These are phyloP conservation scores for Coprinopsis sp. DNA, from an alignment of 768 basidiomycete genomes.

Conservation along the genomic window DNA sequence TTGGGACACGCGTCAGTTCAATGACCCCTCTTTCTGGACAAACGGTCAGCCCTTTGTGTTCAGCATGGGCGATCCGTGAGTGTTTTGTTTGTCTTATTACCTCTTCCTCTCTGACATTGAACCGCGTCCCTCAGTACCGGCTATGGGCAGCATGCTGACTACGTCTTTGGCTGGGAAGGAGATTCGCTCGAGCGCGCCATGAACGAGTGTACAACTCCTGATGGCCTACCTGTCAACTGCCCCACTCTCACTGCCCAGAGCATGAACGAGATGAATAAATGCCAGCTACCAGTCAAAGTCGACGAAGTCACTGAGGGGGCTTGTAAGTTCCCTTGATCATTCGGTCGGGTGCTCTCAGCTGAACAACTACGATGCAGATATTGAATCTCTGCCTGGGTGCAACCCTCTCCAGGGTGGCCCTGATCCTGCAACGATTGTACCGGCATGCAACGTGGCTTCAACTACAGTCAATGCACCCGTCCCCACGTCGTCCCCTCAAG, in stretches of 20 bases:
- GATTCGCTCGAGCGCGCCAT: conserved; percentile 4
- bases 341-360: neutral
- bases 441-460: conserved; percentile 1
- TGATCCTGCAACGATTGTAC: conserved; percentile 3
- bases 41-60: conserved; percentile 12
- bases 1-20: conserved; percentile 14
- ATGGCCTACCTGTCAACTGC: neutral
- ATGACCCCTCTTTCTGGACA: conserved; percentile 7
- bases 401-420: conserved; percentile 5
- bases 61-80: conserved; percentile 16
- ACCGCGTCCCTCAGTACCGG: too few species aligned
- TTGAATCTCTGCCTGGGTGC: conserved; percentile 4
- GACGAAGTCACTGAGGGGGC: conserved; percentile 2
- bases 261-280: neutral
- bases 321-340: neutral
- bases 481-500: neutral
- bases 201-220: conserved; percentile 1
- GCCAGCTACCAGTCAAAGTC: neutral
- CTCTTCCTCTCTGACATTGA: too few species aligned
- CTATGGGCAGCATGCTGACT: conserved; percentile 5
- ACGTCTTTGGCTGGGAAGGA: conserved; percentile 6
- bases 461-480: conserved; percentile 1
- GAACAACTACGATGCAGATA: neutral
- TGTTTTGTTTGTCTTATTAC: neutral
- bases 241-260: neutral